These are phyloP conservation scores for Colletotrichum magnum DNA, from an alignment of 2,329 filamentous ascomycete species.

Conservation along the genomic window DNA sequence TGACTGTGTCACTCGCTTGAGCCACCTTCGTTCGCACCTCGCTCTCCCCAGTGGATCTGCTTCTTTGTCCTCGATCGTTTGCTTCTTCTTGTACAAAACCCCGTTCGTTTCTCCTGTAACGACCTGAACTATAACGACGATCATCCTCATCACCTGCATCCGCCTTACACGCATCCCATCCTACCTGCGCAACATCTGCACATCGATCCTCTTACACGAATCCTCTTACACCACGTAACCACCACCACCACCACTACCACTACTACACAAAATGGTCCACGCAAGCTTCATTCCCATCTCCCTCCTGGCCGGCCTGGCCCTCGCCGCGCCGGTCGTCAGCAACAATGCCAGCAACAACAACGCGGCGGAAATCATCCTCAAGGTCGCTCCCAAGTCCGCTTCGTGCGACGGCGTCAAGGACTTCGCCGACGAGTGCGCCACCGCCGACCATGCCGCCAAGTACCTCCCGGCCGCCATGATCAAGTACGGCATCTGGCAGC, in stretches of 20 bases:
- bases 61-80: constrained; percentile 10
- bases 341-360: constrained; percentile 29
- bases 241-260: neutral
- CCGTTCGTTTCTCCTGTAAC: constrained; percentile 11
- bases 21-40: constrained; percentile 21
- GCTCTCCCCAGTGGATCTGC: neutral
- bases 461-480: constrained; percentile 70
- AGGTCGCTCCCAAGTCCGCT: constrained; percentile 70
- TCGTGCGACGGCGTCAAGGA: constrained; percentile 63
- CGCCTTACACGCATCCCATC: neutral
- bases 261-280: constrained; percentile 47
- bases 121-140: constrained; percentile 7
- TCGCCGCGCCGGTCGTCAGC: constrained; percentile 43
- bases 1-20: constrained; percentile 34
- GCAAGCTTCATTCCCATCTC: constrained; percentile 44
- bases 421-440: constrained; percentile 73
- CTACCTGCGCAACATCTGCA: constrained; percentile 2
- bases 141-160: constrained; percentile 7
- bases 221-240: constrained; percentile 36
- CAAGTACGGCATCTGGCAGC: constrained; percentile 67
- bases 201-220: neutral
- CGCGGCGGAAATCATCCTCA: constrained; percentile 58
- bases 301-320: constrained; percentile 45
- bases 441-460: constrained; percentile 72
- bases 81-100: constrained; percentile 20